Evolutionary conservation across 2,329 filamentous ascomycete species (phyloP).

Genomic region (Cucurbitaria berberidis): DNA sequence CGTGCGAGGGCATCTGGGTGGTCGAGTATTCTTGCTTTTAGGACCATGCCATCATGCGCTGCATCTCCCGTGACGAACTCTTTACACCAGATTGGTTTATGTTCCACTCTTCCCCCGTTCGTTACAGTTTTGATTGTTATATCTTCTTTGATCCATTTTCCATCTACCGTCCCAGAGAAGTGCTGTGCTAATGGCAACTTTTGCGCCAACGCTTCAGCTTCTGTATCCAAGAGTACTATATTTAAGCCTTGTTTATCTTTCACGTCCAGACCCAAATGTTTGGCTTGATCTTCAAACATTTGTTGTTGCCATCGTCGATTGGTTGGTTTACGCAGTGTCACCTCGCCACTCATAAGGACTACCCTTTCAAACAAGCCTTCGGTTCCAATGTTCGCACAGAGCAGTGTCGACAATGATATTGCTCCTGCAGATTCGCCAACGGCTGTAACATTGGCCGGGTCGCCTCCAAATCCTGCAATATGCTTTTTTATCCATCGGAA

Average conservation of each 20-base stretch:
- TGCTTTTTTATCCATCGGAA: conserved; percentile 49
- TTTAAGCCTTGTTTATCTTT: conserved; percentile 14
- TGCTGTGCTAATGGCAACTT: conserved; percentile 35
- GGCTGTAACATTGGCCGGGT: conserved; percentile 46
- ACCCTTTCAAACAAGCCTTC: conserved; percentile 35
- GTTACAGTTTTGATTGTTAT: conserved; percentile 22
- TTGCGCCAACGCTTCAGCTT: conserved; percentile 26
- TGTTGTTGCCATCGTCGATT: conserved; percentile 33
- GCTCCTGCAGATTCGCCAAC: conserved; percentile 58
- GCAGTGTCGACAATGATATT: conserved; percentile 36
- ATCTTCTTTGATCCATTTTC: conserved; percentile 26
- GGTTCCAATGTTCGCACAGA: conserved; percentile 33
- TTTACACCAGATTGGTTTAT: conserved; percentile 54
- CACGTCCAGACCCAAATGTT: conserved; percentile 21
- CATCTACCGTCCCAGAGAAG: conserved; percentile 34
- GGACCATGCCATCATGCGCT: conserved; percentile 49
- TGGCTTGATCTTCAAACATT: conserved; percentile 33
- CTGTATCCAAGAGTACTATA: conserved; percentile 19
- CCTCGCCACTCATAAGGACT: conserved; percentile 41
- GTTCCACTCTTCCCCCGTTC: conserved; percentile 26
- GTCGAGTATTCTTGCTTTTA: conserved; percentile 43
- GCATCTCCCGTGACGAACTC: conserved; percentile 56
- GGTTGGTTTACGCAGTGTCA: conserved; percentile 36
- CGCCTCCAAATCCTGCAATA: conserved; percentile 50
- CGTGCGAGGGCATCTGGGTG: conserved; percentile 18